Conservation (phyloP, 1,284 basidiomycete genomes). For the Austropuccinia psidii region DNA sequence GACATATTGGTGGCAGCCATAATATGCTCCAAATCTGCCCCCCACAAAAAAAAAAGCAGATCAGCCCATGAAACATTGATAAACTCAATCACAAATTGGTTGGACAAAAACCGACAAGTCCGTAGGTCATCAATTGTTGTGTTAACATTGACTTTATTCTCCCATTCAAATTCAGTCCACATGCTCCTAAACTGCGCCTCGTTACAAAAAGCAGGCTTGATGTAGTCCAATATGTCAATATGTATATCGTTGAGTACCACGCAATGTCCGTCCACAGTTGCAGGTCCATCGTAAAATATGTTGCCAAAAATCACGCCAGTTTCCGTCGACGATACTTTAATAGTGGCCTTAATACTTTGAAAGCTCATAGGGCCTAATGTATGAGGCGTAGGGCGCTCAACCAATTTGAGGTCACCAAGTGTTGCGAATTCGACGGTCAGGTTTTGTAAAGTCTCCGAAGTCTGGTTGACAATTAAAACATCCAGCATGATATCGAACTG, state of each 20-base stretch:
- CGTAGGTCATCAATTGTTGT: slow-evolving; percentile 55
- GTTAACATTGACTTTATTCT: slow-evolving; percentile 90
- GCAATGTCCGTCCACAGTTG: slow-evolving; percentile 68
- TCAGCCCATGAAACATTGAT: not conserved
- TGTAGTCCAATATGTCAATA: slow-evolving; percentile 99
- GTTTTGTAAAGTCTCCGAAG: slow-evolving; percentile 87
- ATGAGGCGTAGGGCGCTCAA: slow-evolving; percentile 85
- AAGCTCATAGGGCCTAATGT: slow-evolving; percentile 93
- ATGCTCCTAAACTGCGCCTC: slow-evolving; percentile 85
- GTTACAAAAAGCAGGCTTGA: slow-evolving; percentile 91
- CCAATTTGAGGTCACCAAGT: slow-evolving; percentile 91
- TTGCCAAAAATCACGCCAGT: slow-evolving; percentile 98
- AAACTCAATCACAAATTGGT: not conserved
- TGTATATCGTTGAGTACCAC: slow-evolving; percentile 90
- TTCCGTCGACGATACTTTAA: slow-evolving; percentile 96
- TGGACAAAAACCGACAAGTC: slow-evolving; percentile 19
- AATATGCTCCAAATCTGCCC: slow-evolving; percentile 67
- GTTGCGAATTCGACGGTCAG: slow-evolving; percentile 96
- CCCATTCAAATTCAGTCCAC: slow-evolving; percentile 99
- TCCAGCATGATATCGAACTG: slow-evolving; percentile 98
- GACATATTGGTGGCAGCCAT: slow-evolving; percentile 93
- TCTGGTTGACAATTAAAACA: slow-evolving; percentile 95
- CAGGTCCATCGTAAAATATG: slow-evolving; percentile 91
- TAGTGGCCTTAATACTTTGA: slow-evolving; percentile 97
- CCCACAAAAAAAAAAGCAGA: not conserved